Evolutionary conservation across 176 grass and related monocot genomes (phyloP).

Genomic region (Typha latifolia): DNA sequence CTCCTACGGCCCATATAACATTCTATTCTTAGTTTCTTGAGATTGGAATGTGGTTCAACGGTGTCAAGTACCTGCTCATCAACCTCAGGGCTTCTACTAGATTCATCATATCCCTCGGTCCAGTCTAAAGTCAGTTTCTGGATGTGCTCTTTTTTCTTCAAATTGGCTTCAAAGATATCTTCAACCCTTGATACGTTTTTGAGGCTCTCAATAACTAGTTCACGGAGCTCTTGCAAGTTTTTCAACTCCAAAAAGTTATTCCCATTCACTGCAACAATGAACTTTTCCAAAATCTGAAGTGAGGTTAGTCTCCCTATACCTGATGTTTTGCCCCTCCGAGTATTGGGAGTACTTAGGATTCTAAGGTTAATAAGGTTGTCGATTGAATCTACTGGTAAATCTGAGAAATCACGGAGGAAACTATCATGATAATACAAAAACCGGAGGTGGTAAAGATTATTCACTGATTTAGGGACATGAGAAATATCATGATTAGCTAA

Average conservation of each 20-base stretch:
- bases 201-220: slow-evolving; percentile 15
- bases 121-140: not conserved
- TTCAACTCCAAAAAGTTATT: too few relatives aligned
- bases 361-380: slow-evolving; percentile 26
- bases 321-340: not conserved
- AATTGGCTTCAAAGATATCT: slow-evolving; percentile 5
- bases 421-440: not conserved
- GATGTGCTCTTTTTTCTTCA: not conserved
- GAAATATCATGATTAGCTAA: too few relatives aligned
- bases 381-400: not conserved
- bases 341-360: not conserved
- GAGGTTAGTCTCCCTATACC: slow-evolving; percentile 22
- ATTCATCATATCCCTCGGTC: not conserved
- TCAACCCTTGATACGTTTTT: slow-evolving; percentile 18
- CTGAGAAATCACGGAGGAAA: too few relatives aligned
- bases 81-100: not conserved
- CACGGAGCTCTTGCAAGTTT: slow-evolving; percentile 18
- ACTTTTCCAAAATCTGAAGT: slow-evolving; percentile 15
- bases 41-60: not conserved
- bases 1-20: too few relatives aligned
- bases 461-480: not conserved
- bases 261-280: slow-evolving; percentile 6
- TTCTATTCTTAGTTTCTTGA: too few relatives aligned
- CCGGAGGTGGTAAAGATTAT: slow-evolving; percentile 13
- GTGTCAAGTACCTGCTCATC: not conserved